These are phyloP conservation scores for Arachis monticola DNA, from an alignment of 331 rosid genomes.

Conservation along the genomic window DNA sequence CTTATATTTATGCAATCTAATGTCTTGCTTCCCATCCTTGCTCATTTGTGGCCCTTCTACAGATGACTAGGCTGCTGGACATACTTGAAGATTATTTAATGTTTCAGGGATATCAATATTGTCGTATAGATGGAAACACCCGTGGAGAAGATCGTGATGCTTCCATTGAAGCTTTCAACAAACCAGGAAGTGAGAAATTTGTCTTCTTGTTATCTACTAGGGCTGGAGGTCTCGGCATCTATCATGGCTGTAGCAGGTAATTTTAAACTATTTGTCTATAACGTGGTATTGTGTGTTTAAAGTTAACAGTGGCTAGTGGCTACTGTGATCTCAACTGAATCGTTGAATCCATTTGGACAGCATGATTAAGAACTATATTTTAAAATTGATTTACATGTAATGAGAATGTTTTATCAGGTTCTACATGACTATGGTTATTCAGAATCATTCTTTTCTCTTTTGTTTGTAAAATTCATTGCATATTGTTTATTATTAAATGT, in stretches of 20 bases:
- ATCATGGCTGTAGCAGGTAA: conserved; percentile 98
- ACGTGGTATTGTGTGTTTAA: conserved; percentile 15
- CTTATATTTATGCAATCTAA: conserved; percentile 21
- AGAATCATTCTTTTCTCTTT: neutral
- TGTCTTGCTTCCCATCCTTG: conserved; percentile 5
- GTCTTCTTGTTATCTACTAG: conserved; percentile 64
- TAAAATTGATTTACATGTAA: neutral
- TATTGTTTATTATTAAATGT: conserved; percentile 5
- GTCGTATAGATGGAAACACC: conserved; percentile 98
- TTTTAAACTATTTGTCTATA: neutral
- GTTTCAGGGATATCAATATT: conserved; percentile 82
- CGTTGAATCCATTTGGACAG: neutral
- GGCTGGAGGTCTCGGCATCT: conserved; percentile 99
- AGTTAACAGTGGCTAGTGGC: conserved; percentile 5
- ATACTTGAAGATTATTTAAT: conserved; percentile 98
- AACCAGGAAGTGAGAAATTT: conserved; percentile 79
- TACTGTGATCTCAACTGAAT: conserved; percentile 6
- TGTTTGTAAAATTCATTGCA: conserved; percentile 6
- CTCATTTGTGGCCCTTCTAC: conserved; percentile 34
- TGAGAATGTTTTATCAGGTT: neutral
- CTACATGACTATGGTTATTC: conserved; percentile 1
- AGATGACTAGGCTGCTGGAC: conserved; percentile 98
- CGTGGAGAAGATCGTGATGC: conserved; percentile 99
- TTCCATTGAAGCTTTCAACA: conserved; percentile 86
- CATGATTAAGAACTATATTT: neutral